These are phyloP conservation scores for Stagonosporopsis chrysanthemi DNA, from an alignment of 2,329 filamentous ascomycete species.

Conservation along the genomic window DNA sequence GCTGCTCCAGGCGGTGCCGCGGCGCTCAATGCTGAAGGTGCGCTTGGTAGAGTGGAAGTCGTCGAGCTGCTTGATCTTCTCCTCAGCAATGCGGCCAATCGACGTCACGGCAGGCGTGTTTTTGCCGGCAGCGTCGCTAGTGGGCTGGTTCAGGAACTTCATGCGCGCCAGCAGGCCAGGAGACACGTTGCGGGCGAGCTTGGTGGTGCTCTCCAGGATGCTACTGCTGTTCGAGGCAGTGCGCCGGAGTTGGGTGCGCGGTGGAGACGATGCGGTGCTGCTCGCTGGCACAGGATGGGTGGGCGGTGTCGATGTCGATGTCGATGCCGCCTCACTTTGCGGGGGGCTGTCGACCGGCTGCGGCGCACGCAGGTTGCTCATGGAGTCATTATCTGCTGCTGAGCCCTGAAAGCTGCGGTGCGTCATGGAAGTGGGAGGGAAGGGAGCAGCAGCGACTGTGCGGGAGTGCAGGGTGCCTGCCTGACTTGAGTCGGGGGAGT, in stretches of 20 bases:
- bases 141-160: conserved; percentile 52
- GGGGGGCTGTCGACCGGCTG: conserved; percentile 31
- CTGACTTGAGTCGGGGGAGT: conserved; percentile 18
- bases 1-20: conserved; percentile 77
- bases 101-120: conserved; percentile 19
- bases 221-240: conserved; percentile 20
- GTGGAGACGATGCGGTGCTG: conserved; percentile 24
- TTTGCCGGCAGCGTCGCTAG: conserved; percentile 48
- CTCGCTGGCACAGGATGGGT: conserved; percentile 29
- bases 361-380: conserved; percentile 33
- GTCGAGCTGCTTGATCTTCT: conserved; percentile 74
- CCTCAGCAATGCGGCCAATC: conserved; percentile 74
- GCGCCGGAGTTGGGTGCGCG: conserved; percentile 23
- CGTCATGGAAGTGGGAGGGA: conserved; percentile 23
- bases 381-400: conserved; percentile 34
- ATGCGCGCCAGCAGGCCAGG: conserved; percentile 56
- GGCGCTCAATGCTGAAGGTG: conserved; percentile 65
- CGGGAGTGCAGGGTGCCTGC: conserved; percentile 15
- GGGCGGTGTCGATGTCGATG: conserved; percentile 16
- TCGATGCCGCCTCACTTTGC: conserved; percentile 24
- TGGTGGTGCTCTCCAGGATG: conserved; percentile 33
- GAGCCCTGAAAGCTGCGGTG: conserved; percentile 25
- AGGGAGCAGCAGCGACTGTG: conserved; percentile 23
- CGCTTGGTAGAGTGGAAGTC: conserved; percentile 64
- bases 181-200: conserved; percentile 51